Percentiles rank a stretch among this genome's conserved stretches.
These are phyloP conservation scores for Nakazawaea populi DNA, from an alignment of 805 yeast genomes.

Conservation along the genomic window DNA sequence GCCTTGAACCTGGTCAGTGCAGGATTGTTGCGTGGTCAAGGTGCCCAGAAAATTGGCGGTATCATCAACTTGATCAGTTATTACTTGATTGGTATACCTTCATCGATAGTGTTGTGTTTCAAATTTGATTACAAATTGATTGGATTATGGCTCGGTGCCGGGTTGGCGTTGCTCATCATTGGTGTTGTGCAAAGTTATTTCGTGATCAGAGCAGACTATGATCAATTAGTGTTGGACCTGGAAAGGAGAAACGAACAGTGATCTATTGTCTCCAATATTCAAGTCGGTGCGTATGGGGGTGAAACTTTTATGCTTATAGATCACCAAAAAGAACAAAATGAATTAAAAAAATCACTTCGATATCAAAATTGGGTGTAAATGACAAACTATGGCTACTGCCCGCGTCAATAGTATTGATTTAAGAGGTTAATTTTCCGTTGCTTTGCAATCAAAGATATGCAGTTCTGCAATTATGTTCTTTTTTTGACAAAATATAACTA, in stretches of 20 bases:
- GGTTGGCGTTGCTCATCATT: conserved; percentile 45
- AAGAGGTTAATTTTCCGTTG: too few species aligned
- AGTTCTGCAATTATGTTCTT: too few species aligned
- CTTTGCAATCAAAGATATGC: too few species aligned
- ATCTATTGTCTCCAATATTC: not conserved
- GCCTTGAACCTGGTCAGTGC: conserved; percentile 67
- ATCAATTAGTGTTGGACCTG: conserved; percentile 21
- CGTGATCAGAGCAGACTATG: conserved; percentile 25
- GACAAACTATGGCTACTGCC: too few species aligned
- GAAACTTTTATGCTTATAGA: too few species aligned
- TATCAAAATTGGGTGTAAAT: too few species aligned
- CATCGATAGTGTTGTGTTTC: conserved; percentile 50
- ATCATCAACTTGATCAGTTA: conserved; percentile 50
- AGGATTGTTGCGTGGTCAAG: conserved; percentile 76
- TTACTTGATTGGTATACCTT: conserved; percentile 58
- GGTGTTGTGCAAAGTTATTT: conserved; percentile 36
- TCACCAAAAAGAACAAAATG: too few species aligned
- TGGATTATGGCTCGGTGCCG: conserved; percentile 63
- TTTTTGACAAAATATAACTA: too few species aligned
- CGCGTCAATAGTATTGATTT: too few species aligned
- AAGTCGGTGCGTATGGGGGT: too few species aligned
- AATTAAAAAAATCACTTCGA: too few species aligned
- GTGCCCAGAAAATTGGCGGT: conserved; percentile 62
- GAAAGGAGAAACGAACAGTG: conserved; percentile 13
- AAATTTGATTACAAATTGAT: conserved; percentile 40